These are phyloP conservation scores for Crithidia expoeki DNA, from an alignment of 208 protist genomes.

Conservation along the genomic window DNA sequence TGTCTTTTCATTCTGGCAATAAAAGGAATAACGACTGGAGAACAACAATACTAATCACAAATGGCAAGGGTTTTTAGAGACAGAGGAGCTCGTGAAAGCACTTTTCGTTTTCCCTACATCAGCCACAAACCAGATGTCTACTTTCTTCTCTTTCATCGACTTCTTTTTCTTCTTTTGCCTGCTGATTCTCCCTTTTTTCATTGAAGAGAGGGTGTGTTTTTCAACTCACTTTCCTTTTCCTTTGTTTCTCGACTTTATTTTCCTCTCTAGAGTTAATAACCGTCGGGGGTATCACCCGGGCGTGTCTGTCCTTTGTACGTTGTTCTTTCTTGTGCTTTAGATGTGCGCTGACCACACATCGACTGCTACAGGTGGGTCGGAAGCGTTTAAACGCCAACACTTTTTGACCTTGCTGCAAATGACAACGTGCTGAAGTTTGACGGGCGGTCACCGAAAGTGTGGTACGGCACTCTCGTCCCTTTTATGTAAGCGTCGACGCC, in stretches of 20 bases:
- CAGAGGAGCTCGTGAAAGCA: no score
- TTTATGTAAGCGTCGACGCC: neutral
- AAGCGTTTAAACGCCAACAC: conserved; percentile 2
- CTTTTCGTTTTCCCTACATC: conserved; percentile 1
- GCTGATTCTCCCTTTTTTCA: conserved; percentile 2
- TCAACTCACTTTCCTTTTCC: conserved; percentile 19
- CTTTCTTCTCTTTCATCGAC: neutral
- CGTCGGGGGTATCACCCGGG: neutral
- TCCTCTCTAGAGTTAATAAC: neutral
- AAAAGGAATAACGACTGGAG: no score
- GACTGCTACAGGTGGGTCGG: neutral
- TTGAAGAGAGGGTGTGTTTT: conserved; percentile 25
- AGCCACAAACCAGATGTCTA: no score
- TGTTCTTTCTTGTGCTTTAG: neutral
- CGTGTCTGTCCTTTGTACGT: conserved; percentile 12
- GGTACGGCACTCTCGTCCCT: neutral
- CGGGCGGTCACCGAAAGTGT: no score
- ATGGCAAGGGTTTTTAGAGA: no score
- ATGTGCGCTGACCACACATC: neutral
- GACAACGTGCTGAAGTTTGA: no score
- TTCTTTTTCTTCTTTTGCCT: neutral
- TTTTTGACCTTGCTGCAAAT: neutral
- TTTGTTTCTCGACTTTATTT: conserved; percentile 25
- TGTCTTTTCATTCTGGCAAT: no score
- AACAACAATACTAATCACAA: no score